Evolutionary conservation across 2,329 filamentous ascomycete species (phyloP), one percentile per base, ranked within the genome.

Genomic region (Pseudocercospora vitis): DNA sequence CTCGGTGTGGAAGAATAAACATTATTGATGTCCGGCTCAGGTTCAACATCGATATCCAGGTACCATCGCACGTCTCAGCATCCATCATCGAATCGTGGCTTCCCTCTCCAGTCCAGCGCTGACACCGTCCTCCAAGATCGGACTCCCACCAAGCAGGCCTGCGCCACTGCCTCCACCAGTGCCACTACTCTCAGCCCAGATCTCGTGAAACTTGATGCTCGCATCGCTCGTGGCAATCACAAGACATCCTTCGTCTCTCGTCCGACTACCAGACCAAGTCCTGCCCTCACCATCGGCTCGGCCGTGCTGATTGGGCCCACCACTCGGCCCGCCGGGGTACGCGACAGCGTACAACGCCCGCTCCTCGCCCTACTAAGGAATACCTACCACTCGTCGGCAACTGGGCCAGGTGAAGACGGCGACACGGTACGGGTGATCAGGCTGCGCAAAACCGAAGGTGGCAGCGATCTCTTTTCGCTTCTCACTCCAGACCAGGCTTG

Each of bases 391-490:
- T 68, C 94, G 89, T 60, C 84, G 83, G 71, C 94, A 97, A 51
- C 88, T 87, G 0, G 94, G 94, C 94, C 94, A 97, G 40, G 87
- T 87, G 72, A 96, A 99, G 7, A 97, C 86, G 1, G 91, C 94
- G 60, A 99, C 89, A 16, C 94, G 85, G 63, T 87, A 89, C 0
- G 88, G 84, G 66, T 99, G 94, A 35, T 95, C 89, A 1, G 92
- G 91, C 62, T 95, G 87, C 3, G 91, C 84, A 67, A 95, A 97
- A 3, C 94, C 92, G 72, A 99, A 96, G 0, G 92, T 96, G 1
- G 91, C 94, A 0, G 84, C 89, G 59, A 99, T 94, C 70, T 97
- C 94, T 31, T 88, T 84, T 8, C 88, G 81, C 31, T 49, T 54
- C 32, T 58, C 51, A 8, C 85, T 92, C 92, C 90, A 99, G 55